A percentile compares a stretch with the other conserved stretches of the same genome.
Evolutionary conservation across 495 filamentous ascomycete species (phyloP).

Genomic region (Tuber indicum): DNA sequence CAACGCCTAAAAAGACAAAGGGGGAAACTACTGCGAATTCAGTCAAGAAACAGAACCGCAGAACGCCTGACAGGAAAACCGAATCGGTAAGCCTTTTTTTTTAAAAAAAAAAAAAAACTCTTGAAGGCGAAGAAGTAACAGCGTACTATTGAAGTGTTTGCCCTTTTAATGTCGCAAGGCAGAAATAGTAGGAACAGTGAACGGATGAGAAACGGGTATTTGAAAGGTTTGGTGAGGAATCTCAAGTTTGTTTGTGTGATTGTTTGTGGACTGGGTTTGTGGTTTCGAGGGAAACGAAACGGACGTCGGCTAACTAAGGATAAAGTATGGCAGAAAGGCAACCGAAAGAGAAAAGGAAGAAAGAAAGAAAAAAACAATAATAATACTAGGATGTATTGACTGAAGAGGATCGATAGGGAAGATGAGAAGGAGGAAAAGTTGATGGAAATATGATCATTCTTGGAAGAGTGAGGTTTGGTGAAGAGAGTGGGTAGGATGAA

Average conservation of each 20-base stretch:
- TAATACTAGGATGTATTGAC: slow-evolving; percentile 34
- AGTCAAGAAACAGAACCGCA: slow-evolving; percentile 16
- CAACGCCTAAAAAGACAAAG: slow-evolving; percentile 18
- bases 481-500: slow-evolving; percentile 18
- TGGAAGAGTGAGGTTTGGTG: slow-evolving; percentile 30
- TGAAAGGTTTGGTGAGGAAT: not conserved
- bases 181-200: not conserved
- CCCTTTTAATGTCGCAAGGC: not conserved
- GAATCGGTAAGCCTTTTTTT: not conserved
- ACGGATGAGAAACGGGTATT: not conserved
- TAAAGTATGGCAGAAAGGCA: not conserved
- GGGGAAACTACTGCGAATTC: slow-evolving; percentile 19
- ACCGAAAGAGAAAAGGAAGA: not conserved
- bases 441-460: slow-evolving; percentile 38
- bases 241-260: not conserved
- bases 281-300: slow-evolving; percentile 12
- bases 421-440: slow-evolving; percentile 18
- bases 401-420: slow-evolving; percentile 15
- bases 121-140: not conserved
- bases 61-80: slow-evolving; percentile 11
- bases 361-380: not conserved
- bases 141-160: not conserved
- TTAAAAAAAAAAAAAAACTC: not conserved
- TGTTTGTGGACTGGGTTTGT: not conserved
- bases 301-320: slow-evolving; percentile 15